Evolutionary conservation across 768 basidiomycete genomes (phyloP).

Genomic region (Auriscalpium microsporum): DNA sequence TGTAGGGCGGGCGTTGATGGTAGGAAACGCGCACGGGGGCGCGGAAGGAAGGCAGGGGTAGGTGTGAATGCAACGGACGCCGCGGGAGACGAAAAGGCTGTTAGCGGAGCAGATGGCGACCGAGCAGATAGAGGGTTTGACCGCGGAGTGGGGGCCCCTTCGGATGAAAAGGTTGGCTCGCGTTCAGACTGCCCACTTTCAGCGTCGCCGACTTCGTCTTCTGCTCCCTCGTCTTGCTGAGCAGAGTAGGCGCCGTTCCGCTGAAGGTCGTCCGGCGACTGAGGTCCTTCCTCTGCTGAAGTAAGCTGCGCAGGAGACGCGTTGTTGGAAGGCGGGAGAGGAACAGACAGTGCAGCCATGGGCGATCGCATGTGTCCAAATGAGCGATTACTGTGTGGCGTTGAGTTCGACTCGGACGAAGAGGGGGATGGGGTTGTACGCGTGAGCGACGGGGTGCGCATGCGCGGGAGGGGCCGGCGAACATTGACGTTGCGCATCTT

Average conservation of each 20-base stretch:
- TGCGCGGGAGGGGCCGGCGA: slow-evolving; percentile 41
- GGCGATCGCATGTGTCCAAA: slow-evolving; percentile 4
- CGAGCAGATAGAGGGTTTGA: slow-evolving; percentile 12
- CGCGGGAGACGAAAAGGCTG: slow-evolving; percentile 45
- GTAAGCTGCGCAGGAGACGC: neutral
- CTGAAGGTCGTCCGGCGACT: neutral
- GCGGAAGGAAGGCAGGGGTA: slow-evolving; percentile 57
- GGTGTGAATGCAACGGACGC: slow-evolving; percentile 56
- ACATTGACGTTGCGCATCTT: slow-evolving; percentile 57
- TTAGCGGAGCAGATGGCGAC: slow-evolving; percentile 31
- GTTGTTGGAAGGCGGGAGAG: slow-evolving; percentile 12
- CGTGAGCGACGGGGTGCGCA: slow-evolving; percentile 60
- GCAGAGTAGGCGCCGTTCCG: neutral
- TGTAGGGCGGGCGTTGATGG: slow-evolving; percentile 22
- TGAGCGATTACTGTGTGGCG: slow-evolving; percentile 29
- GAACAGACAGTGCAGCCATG: slow-evolving; percentile 7
- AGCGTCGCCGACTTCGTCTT: neutral
- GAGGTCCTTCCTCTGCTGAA: neutral
- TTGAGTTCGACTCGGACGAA: slow-evolving; percentile 56
- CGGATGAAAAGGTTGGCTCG: slow-evolving; percentile 70
- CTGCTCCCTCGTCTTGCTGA: neutral
- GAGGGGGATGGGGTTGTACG: slow-evolving; percentile 50
- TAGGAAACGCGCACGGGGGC: slow-evolving; percentile 54
- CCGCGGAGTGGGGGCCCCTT: slow-evolving; percentile 28
- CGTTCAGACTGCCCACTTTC: slow-evolving; percentile 2